A percentile compares a stretch with the other conserved stretches of the same genome.
Conservation (phyloP, 75 land plant genomes). For the Isoetes taiwanensis region DNA sequence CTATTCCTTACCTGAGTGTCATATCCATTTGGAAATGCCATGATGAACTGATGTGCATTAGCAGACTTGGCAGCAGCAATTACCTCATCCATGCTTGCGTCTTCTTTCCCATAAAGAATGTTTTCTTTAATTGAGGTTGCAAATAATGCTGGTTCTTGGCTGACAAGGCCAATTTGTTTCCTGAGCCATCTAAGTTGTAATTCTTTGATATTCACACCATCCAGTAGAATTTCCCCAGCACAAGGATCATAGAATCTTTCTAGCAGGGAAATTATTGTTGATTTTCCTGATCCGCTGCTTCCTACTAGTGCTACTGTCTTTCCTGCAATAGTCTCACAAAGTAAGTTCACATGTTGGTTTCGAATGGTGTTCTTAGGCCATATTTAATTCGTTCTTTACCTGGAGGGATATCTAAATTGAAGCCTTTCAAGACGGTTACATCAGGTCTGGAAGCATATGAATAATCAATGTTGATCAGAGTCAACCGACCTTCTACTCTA, state of each 20-base stretch:
- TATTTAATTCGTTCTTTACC: conserved; percentile 6
- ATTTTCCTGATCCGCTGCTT: too few species aligned
- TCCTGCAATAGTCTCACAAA: neutral
- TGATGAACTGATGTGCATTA: neutral
- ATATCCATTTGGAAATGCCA: neutral
- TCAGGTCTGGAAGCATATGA: conserved; percentile 24
- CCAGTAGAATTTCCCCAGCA: neutral
- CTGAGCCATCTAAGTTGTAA: neutral
- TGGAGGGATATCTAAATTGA: conserved; percentile 16
- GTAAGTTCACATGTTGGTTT: too few species aligned
- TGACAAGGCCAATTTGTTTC: neutral
- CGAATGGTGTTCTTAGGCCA: too few species aligned
- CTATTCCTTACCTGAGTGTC: neutral
- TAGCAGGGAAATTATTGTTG: neutral
- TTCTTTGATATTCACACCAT: neutral
- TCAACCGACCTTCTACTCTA: conserved; percentile 14
- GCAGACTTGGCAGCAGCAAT: neutral
- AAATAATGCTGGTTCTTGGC: too few species aligned
- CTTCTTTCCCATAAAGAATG: neutral
- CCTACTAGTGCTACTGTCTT: neutral
- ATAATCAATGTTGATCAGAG: conserved; percentile 15
- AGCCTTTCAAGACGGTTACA: conserved; percentile 3
- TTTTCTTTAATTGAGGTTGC: neutral
- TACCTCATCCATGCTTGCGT: neutral
- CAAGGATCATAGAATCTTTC: neutral